A percentile compares a stretch with the other conserved stretches of the same genome.
Conservation (phyloP, 441 rosid species). For the Pelargonium cotyledonis region DNA sequence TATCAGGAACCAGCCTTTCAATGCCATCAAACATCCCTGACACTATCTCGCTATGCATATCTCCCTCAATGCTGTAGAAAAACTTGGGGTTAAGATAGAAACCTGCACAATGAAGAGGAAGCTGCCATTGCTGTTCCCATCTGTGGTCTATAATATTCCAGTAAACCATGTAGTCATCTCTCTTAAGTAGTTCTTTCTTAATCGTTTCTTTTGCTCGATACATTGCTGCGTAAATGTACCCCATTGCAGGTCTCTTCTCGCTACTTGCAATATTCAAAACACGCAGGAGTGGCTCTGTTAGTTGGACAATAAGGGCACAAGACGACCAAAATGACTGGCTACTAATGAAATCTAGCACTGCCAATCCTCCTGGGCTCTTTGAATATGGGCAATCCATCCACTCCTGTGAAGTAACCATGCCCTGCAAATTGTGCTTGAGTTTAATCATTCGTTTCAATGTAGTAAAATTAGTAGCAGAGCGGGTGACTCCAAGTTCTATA, state of each 20-base stretch:
- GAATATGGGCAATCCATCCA: conserved; percentile 71
- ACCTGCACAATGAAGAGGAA: conserved; percentile 81
- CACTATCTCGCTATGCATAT: conserved; percentile 48
- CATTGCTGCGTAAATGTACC: conserved; percentile 72
- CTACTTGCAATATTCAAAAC: conserved; percentile 49
- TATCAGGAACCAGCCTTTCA: conserved; percentile 69
- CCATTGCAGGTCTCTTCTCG: conserved; percentile 77
- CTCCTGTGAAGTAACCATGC: conserved; percentile 83
- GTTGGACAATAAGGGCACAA: conserved; percentile 37
- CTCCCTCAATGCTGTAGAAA: conserved; percentile 67
- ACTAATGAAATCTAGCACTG: conserved; percentile 52
- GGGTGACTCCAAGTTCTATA: conserved; percentile 51
- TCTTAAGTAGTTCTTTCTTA: conserved; percentile 60
- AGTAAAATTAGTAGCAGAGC: conserved; percentile 64
- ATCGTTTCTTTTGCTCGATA: conserved; percentile 75
- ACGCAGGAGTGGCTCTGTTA: conserved; percentile 60
- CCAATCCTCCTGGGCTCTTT: conserved; percentile 62
- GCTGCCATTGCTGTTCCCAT: conserved; percentile 63
- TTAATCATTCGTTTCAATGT: conserved; percentile 51
- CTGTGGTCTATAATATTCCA: conserved; percentile 79
- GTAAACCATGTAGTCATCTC: conserved; percentile 57
- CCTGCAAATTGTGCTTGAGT: conserved; percentile 56
- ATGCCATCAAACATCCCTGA: conserved; percentile 82
- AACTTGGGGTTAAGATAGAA: conserved; percentile 89
- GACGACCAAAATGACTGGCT: conserved; percentile 74